These are phyloP conservation scores for Ophiorrhiza pumila DNA, from an alignment of 257 asterid genomes.

Conservation along the genomic window DNA sequence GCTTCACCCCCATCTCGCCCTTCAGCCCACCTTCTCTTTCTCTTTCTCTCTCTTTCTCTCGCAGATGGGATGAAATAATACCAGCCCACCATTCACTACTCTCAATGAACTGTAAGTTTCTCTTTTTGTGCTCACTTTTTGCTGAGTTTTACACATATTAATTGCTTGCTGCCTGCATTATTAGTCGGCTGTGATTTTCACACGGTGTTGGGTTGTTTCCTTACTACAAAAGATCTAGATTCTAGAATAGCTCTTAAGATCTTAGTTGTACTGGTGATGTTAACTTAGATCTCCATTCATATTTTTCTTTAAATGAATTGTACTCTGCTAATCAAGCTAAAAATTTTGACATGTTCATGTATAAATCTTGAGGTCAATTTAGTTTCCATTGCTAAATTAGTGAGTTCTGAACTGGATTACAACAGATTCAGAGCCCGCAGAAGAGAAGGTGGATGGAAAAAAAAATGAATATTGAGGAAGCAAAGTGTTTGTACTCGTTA, in stretches of 20 bases:
- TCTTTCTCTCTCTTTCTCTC: constrained; percentile 8
- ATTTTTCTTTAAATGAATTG: not conserved
- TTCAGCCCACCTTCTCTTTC: constrained; percentile 2
- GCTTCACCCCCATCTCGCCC: constrained; percentile 28
- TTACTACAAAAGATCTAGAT: not conserved
- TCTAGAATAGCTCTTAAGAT: not conserved
- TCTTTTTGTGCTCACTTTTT: not conserved
- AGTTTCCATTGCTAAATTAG: not conserved
- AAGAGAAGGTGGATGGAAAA: not conserved
- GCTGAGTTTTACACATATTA: not conserved
- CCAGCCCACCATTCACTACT: not conserved
- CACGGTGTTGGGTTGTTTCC: too few relatives aligned
- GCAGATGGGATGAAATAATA: not conserved
- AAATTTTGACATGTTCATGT: not conserved
- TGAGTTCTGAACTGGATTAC: not conserved
- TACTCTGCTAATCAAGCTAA: not conserved
- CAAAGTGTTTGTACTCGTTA: not conserved
- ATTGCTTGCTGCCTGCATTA: not conserved
- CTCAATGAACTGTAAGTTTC: constrained; percentile 8
- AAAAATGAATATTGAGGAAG: not conserved
- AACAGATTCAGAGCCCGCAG: not conserved
- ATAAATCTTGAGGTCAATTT: not conserved
- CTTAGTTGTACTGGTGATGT: not conserved
- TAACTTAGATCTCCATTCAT: not conserved
- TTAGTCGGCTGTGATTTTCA: not conserved